Conservation (phyloP, 768 basidiomycete genomes). For the Gautieria morchelliformis region DNA sequence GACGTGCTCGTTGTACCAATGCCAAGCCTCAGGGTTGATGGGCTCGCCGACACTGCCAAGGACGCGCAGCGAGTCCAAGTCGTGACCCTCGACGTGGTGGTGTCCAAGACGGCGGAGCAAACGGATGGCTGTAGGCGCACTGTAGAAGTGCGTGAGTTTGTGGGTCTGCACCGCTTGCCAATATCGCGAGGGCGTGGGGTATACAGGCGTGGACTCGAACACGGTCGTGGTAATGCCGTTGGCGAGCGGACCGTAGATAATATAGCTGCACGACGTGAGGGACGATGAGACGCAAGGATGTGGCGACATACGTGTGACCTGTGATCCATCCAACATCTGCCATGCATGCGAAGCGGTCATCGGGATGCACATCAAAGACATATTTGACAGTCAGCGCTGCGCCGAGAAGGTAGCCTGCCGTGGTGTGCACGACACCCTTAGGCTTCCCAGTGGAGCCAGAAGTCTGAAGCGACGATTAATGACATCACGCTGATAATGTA, state of each 20-base stretch:
- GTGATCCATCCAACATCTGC: conserved; percentile 99
- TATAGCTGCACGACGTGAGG: conserved; percentile 43
- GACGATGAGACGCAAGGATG: not conserved
- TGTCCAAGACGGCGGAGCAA: conserved; percentile 79
- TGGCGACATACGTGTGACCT: conserved; percentile 63
- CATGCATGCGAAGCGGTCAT: conserved; percentile 95
- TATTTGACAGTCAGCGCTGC: conserved; percentile 92
- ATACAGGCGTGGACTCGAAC: conserved; percentile 95
- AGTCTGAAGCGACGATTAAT: conserved; percentile 41
- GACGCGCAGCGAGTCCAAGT: conserved; percentile 75
- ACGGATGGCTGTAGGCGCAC: conserved; percentile 90
- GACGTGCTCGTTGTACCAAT: conserved; percentile 97
- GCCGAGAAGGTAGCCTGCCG: conserved; percentile 84
- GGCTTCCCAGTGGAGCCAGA: conserved; percentile 94
- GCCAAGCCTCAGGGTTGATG: conserved; percentile 98
- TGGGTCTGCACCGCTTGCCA: conserved; percentile 94
- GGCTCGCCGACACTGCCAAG: conserved; percentile 95
- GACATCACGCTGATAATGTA: not conserved
- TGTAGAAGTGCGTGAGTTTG: conserved; percentile 94
- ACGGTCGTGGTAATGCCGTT: conserved; percentile 79
- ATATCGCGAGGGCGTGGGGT: conserved; percentile 93
- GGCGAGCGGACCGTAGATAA: conserved; percentile 90
- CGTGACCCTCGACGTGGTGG: conserved; percentile 75
- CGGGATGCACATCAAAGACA: conserved; percentile 95
- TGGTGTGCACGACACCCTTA: conserved; percentile 92